Percentiles rank a stretch among this genome's conserved stretches.
phyloP scores from a whole-genome alignment of 2,329 filamentous ascomycete genomes.

The Endoconidiophora laricicola region DNA sequence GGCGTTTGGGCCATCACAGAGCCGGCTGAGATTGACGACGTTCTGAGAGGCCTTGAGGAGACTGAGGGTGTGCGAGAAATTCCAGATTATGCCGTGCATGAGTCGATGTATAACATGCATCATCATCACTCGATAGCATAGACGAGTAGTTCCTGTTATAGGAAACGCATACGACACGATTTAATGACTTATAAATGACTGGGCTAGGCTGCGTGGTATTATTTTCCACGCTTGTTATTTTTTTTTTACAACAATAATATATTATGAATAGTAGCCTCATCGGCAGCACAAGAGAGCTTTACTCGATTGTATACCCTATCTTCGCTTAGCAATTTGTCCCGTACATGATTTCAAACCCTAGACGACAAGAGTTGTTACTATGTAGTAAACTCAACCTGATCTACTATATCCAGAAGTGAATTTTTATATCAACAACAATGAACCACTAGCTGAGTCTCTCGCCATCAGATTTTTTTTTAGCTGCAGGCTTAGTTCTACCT shows the following conservation, averaged over 20 bases:
- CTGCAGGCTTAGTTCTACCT: too few relatives aligned
- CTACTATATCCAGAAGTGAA: too few relatives aligned
- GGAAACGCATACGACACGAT: not conserved
- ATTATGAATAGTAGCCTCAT: not conserved
- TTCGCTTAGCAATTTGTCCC: too few relatives aligned
- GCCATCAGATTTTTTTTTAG: too few relatives aligned
- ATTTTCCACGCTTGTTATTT: too few relatives aligned
- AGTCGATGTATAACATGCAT: not conserved
- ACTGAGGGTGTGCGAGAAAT: constrained; percentile 36
- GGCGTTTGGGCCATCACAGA: constrained; percentile 86
- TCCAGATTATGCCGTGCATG: constrained; percentile 9
- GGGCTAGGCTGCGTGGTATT: not conserved
- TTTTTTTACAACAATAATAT: too few relatives aligned
- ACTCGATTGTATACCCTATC: too few relatives aligned
- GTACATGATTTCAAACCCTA: too few relatives aligned
- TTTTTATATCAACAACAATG: not conserved
- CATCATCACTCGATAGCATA: not conserved
- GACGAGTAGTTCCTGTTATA: not conserved
- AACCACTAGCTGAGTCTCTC: too few relatives aligned
- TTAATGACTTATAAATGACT: not conserved
- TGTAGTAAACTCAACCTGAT: too few relatives aligned
- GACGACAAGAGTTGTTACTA: too few relatives aligned
- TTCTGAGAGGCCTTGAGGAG: constrained; percentile 47
- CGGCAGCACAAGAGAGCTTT: not conserved
- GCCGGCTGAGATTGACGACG: constrained; percentile 57